These are phyloP conservation scores for Hortaea werneckii DNA, from an alignment of 2,329 filamentous ascomycete genomes.

Conservation along the genomic window DNA sequence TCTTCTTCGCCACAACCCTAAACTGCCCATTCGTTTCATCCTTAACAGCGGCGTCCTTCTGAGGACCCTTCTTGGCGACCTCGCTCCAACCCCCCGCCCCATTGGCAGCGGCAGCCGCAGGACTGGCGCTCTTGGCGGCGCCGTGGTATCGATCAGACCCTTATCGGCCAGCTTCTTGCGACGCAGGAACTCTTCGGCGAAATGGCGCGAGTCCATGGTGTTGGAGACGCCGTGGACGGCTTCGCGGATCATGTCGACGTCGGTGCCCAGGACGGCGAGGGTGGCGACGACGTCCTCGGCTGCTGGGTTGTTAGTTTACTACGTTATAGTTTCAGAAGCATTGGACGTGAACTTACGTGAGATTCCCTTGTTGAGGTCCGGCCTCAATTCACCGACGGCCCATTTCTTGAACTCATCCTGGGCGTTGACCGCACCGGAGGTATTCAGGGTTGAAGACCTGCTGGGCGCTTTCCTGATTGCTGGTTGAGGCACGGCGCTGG, in stretches of 20 bases:
- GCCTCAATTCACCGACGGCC: conserved; percentile 68
- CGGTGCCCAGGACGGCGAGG: conserved; percentile 64
- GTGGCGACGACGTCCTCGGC: conserved; percentile 72
- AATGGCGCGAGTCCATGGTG: conserved; percentile 85
- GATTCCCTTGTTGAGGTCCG: conserved; percentile 59
- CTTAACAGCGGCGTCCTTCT: conserved; percentile 26
- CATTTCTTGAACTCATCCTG: conserved; percentile 92
- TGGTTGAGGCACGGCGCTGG: conserved; percentile 23
- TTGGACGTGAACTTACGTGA: conserved; percentile 46
- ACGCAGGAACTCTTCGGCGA: conserved; percentile 87
- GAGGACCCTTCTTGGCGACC: conserved; percentile 82
- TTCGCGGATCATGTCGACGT: conserved; percentile 76
- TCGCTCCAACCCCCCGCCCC: conserved; percentile 76
- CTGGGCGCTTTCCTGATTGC: conserved; percentile 29
- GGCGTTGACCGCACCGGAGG: conserved; percentile 48
- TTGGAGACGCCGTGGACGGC: conserved; percentile 77
- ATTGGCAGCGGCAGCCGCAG: conserved; percentile 32
- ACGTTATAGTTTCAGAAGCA: neutral
- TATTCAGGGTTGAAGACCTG: conserved; percentile 46
- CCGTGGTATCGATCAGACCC: conserved; percentile 63
- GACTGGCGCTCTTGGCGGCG: conserved; percentile 40
- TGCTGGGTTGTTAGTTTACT: conserved; percentile 24
- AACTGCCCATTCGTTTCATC: conserved; percentile 53
- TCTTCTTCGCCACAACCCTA: conserved; percentile 83
- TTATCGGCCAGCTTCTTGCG: conserved; percentile 90